Evolutionary conservation across 768 basidiomycete species (phyloP).

Genomic region (Rhodosporidiobolus sp.): DNA sequence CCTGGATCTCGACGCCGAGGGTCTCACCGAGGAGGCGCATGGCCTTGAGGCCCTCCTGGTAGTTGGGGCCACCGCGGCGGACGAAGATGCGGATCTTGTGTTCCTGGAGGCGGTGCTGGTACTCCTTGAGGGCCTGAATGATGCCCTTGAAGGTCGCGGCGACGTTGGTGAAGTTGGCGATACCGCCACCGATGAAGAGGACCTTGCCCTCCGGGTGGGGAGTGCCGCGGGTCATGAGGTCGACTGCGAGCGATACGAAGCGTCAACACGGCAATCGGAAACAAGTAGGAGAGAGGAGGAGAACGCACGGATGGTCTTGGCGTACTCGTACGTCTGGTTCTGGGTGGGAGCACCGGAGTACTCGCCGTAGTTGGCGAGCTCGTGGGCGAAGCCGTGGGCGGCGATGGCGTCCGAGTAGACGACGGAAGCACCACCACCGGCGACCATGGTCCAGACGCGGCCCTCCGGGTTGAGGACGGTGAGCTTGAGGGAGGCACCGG

Average conservation of each 20-base stretch:
- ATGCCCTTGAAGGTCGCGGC: constrained; percentile 99
- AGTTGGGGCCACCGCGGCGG: constrained; percentile 97
- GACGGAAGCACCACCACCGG: constrained; percentile 83
- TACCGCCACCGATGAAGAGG: constrained; percentile 99
- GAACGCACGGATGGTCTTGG: constrained; percentile 86
- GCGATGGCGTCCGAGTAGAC: constrained; percentile 74
- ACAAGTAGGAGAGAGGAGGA: background rate
- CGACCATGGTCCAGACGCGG: constrained; percentile 99
- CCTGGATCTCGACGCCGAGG: constrained; percentile 83
- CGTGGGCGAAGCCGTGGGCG: constrained; percentile 91
- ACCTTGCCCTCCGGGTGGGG: constrained; percentile 78
- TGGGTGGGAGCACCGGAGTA: constrained; percentile 98
- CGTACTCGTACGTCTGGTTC: constrained; percentile 98
- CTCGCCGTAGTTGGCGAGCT: constrained; percentile 99
- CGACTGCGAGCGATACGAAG: constrained; percentile 56
- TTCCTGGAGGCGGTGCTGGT: constrained; percentile 74
- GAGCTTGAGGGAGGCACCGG: constrained; percentile 95
- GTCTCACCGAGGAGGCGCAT: constrained; percentile 95
- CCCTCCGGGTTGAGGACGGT: constrained; percentile 94
- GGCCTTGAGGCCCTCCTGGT: constrained; percentile 97
- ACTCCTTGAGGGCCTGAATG: constrained; percentile 93
- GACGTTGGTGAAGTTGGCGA: constrained; percentile 98
- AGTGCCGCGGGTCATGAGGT: constrained; percentile 86
- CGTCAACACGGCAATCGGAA: background rate
- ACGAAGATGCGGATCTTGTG: constrained; percentile 93